These are phyloP conservation scores for Colletotrichum noveboracense DNA, from an alignment of 2,329 filamentous ascomycete species.

Conservation along the genomic window DNA sequence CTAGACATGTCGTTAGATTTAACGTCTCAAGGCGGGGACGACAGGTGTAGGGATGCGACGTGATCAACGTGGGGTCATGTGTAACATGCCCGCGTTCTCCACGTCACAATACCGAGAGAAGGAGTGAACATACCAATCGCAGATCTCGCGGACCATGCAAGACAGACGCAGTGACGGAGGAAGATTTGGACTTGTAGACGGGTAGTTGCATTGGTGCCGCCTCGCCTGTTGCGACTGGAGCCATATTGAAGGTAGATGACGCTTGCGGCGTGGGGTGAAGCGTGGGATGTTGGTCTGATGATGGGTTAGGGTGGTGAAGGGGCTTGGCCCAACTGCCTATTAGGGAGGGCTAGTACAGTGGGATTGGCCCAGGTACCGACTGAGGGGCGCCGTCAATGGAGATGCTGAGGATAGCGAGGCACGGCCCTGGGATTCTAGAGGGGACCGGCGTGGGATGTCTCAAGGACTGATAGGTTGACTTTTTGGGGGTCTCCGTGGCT, in stretches of 20 bases:
- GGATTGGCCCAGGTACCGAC: conserved; percentile 17
- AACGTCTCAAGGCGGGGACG: background rate
- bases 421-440: conserved; percentile 7
- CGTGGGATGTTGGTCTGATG: conserved; percentile 29
- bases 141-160: conserved; percentile 63
- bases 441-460: conserved; percentile 20
- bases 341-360: conserved; percentile 14
- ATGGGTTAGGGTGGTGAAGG: conserved; percentile 11
- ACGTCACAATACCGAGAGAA: conserved; percentile 3
- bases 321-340: conserved; percentile 25
- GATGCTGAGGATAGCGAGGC: background rate
- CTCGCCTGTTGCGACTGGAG: conserved; percentile 54
- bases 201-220: conserved; percentile 48
- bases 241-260: conserved; percentile 43
- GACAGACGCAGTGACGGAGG: conserved; percentile 57
- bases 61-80: conserved; percentile 29
- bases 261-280: conserved; percentile 38
- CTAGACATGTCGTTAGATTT: conserved; percentile 36
- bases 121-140: conserved; percentile 54
- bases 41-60: background rate
- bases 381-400: conserved; percentile 9
- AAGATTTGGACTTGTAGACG: conserved; percentile 43
- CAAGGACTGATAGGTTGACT: conserved; percentile 19
- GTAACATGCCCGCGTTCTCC: conserved; percentile 28
- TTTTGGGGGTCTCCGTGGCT: background rate